These are phyloP conservation scores for Tylopilus sp. DNA, from an alignment of 1,284 basidiomycete genomes.

Conservation along the genomic window DNA sequence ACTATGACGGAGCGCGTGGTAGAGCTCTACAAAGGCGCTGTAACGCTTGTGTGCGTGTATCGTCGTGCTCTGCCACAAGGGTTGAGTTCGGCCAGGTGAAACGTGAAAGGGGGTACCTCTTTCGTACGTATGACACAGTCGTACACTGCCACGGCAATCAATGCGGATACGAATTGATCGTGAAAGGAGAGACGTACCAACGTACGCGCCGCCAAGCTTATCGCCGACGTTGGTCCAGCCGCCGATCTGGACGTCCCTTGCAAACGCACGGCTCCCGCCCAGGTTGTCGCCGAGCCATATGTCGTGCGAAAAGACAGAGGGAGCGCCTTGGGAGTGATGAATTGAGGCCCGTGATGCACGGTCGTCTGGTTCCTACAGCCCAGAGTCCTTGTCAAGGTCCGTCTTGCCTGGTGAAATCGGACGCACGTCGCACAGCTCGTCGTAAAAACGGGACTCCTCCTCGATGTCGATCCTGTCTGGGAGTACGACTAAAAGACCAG, in stretches of 20 bases:
- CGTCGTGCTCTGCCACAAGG: conserved; percentile 44
- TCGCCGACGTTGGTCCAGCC: conserved; percentile 72
- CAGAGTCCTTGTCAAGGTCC: not conserved
- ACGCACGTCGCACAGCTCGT: conserved; percentile 43
- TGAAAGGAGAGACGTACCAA: conserved; percentile 42
- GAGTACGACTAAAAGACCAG: conserved; percentile 26
- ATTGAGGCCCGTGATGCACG: conserved; percentile 11
- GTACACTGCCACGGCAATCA: conserved; percentile 41
- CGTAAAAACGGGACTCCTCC: conserved; percentile 46
- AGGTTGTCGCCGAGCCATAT: conserved; percentile 62
- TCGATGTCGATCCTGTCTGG: conserved; percentile 43
- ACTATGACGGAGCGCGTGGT: conserved; percentile 45
- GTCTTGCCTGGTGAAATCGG: not conserved
- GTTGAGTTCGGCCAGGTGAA: no score
- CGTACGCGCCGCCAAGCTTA: conserved; percentile 54
- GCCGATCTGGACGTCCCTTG: conserved; percentile 56
- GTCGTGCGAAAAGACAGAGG: conserved; percentile 58
- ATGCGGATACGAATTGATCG: no score
- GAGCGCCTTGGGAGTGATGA: conserved; percentile 37
- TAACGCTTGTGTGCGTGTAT: conserved; percentile 71
- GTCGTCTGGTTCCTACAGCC: conserved; percentile 23
- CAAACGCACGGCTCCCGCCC: conserved; percentile 51
- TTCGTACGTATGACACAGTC: conserved; percentile 63
- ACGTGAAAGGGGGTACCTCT: conserved; percentile 38
- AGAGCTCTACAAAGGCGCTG: conserved; percentile 61